Evolutionary conservation across 2,329 filamentous ascomycete species (phyloP).

Genomic region (Endocalyx cinctus): DNA sequence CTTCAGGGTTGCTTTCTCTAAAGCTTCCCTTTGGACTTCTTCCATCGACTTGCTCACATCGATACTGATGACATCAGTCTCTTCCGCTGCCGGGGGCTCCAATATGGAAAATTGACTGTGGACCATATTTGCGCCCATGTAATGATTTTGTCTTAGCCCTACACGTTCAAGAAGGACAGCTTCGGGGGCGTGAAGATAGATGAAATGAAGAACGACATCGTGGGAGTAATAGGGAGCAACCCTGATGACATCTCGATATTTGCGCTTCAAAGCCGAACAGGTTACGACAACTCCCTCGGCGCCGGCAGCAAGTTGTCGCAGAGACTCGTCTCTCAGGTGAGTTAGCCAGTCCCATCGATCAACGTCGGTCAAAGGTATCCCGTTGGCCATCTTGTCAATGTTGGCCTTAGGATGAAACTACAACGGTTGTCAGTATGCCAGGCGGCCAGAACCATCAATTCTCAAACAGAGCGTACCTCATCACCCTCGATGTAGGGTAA

Average conservation of each 20-base stretch:
- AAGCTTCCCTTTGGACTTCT: constrained; percentile 56
- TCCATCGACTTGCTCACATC: constrained; percentile 59
- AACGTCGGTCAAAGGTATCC: constrained; percentile 80
- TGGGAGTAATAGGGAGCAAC: constrained; percentile 73
- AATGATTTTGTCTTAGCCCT: constrained; percentile 71
- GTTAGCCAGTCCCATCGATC: constrained; percentile 99
- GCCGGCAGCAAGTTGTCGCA: constrained; percentile 50
- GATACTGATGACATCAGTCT: constrained; percentile 67
- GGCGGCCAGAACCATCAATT: too few relatives aligned
- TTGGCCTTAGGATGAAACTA: constrained; percentile 74
- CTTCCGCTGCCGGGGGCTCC: constrained; percentile 71
- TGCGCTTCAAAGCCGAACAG: constrained; percentile 93
- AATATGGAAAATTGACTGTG: constrained; percentile 83
- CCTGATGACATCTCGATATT: constrained; percentile 89
- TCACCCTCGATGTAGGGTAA: constrained; percentile 75
- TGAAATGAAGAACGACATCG: constrained; percentile 78
- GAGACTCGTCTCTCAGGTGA: constrained; percentile 64
- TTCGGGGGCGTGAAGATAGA: constrained; percentile 80
- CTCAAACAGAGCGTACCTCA: constrained; percentile 48
- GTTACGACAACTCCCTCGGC: constrained; percentile 82
- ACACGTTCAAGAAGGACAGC: constrained; percentile 73
- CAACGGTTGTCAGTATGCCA: too few relatives aligned
- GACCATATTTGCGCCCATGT: constrained; percentile 96
- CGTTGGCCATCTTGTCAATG: constrained; percentile 84
- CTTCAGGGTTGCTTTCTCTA: constrained; percentile 51